Evolutionary conservation across 2,329 filamentous ascomycete species (phyloP), one percentile per base, ranked within the genome.

Genomic region (Thelonectria discophora): DNA sequence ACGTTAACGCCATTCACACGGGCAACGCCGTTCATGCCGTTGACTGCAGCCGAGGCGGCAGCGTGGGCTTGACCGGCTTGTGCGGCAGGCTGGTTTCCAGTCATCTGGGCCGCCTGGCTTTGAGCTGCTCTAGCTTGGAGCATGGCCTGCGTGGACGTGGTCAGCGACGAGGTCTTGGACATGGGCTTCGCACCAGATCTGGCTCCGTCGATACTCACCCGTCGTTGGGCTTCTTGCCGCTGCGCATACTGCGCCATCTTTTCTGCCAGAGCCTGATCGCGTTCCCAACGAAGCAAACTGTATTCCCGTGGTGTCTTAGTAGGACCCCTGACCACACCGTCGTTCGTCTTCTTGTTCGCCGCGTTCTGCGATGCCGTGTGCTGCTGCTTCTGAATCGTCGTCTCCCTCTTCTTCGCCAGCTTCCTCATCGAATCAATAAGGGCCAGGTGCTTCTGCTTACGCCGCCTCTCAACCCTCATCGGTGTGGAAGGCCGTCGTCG

Each of bases 381-480:
- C 73, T 94, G 91, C 74, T 95, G 92, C 80, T 98, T 98, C 74
- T 95, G 93, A 27, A 88, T 81, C 24, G 87, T 85, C 11, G 91
- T 90, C 78, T 99, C 95, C 24, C 94, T 88, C 78, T 97, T 98
- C 82, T 97, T 96, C 1, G 94, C 94, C 49, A 97, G 78, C 75
- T 98, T 99, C 43, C 94, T 88, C 92, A 98, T 97, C 3, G 92
- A 92, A 77, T 98, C 94, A 68, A 99, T 89, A 71, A 98, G 84
- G 47, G 91, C 91, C 59, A 98, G 81, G 73, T 97, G 92, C 73
- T 93, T 92, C 65, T 93, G 91, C 65, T 93, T 92, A 66, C 92
- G 89, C 58, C 94, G 88, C 64, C 94, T 88, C 72, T 98, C 94
- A 6, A 99, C 94, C 53, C 92, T 86, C 32, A 95, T 80, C 3